Conservation (phyloP, 1,139 yeast genomes). For the Hyphopichia buzzinii region DNA sequence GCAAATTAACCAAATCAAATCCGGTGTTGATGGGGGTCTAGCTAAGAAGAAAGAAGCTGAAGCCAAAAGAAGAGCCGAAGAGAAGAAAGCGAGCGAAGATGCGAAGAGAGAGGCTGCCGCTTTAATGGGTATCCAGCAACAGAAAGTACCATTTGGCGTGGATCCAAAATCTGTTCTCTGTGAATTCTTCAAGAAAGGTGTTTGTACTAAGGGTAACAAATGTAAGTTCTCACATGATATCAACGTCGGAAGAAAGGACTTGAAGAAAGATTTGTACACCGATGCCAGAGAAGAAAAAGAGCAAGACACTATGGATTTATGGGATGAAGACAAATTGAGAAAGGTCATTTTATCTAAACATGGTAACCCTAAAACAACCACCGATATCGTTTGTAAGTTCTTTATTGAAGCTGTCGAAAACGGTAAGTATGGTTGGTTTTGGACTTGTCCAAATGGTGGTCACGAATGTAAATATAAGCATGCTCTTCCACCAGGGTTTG, state of each 20-base stretch:
- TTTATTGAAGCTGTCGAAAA: conserved; percentile 97
- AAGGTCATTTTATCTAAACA: conserved; percentile 86
- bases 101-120: conserved; percentile 87
- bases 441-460: conserved; percentile 97
- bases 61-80: conserved; percentile 72
- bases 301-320: conserved; percentile 87
- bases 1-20: conserved; percentile 71
- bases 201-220: conserved; percentile 83
- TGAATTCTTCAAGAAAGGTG: conserved; percentile 85
- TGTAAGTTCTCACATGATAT: conserved; percentile 96
- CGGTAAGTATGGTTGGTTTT: conserved; percentile 98
- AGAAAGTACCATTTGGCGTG: conserved; percentile 94
- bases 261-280: conserved; percentile 87
- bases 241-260: conserved; percentile 81
- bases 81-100: conserved; percentile 86
- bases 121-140: conserved; percentile 68
- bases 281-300: conserved; percentile 79
- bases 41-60: conserved; percentile 76
- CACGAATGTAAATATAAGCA: conserved; percentile 92
- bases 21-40: conserved; percentile 61
- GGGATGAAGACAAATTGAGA: conserved; percentile 96
- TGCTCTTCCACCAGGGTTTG: conserved; percentile 96
- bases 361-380: conserved; percentile 91
- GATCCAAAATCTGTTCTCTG: conserved; percentile 95
- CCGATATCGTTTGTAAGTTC: conserved; percentile 90